Base-by-base conservation (phyloP, 768 basidiomycete genomes). In the Tephrocybe sp. region DNA sequence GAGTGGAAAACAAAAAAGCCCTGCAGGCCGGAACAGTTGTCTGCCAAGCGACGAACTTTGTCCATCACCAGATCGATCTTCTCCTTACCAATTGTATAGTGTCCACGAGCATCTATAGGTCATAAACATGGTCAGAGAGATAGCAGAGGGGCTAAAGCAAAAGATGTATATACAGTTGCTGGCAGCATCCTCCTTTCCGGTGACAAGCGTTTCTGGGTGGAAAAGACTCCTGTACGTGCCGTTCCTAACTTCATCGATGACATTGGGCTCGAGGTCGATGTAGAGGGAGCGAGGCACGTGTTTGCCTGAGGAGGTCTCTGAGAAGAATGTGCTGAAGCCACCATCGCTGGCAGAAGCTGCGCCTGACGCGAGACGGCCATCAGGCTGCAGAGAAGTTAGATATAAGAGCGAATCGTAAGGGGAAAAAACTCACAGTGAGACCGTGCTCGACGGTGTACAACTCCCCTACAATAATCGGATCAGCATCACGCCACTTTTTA, bases 1-100 rank as follows among this genome's bases (percentile, higher is more conserved):
- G 96, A 99, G 78, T 98, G 96, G 86, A 98, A 98, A 61, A 97
- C 93, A 68, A 98, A 98, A 80, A 98, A 99, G 55, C 96, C 96
- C 71, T 98, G 96, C 22, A 98, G 85, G 62, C 96, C 96, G 48
- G 82, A 79, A 76, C 96, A 98, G 78, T 95, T 95, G 70, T 99
- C 96, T 49, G 96, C 88, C 47, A 99, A 82, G 60, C 89, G 85
- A 66, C 96, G 90, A 61, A 97, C 78, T 65, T 89, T 94, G 74
- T 99, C 96, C 83, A 97, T 89, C 45, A 96, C 94, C 14, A 81
- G 83, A 72, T 98, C 96, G 64, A 99, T 94, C 62, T 94, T 84
- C 72, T 98, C 96, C 74, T 98, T 99, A 60, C 96, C 96, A 65
- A 99, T 85, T 54, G 96, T 98, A 76, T 97, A 97, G 71, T 98